Evolutionary conservation across 768 basidiomycete genomes (phyloP), one percentile per base, ranked within the genome.

Genomic region (Suillus paluster): DNA sequence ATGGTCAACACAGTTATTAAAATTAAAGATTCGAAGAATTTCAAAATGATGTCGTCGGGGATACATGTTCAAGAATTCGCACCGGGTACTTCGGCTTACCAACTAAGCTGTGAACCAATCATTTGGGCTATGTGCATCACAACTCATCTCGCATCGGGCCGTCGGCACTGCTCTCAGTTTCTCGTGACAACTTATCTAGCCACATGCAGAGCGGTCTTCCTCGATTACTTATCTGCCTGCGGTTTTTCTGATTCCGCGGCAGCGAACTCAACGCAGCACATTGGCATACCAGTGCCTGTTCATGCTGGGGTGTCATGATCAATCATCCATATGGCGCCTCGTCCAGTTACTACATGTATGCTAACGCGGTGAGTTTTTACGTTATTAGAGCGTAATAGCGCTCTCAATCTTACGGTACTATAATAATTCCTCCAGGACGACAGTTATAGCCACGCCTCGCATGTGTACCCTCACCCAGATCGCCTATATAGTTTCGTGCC

Each of bases 241-340:
- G 10, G 23, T 17, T 38, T 17, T 7, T 25, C 23, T 36, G 52
- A 54, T 12, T 5, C 53, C 53, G 53, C 17, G 15, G 17, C 53
- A 53, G 34, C n/a, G 21, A 38, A 25, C 53, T 17, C 23, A 25
- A 25, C 14, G 52, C 10, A 49, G 17, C 48, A 30, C 27, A 5
- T 19, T 33, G 30, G 33, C 49, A 19, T 27, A 49, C 27, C 5
- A 19, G 30, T 50, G 17, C 54, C 23, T 11, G 23, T 41, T 39
- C 54, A 55, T 55, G 54, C 54, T 55, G 54, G 54, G 38, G 10
- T 38, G 6, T 61, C 64, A 72, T 45, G 63, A 75, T 73, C 66
- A 73, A 67, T 59, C 72, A 73, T 63, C 72, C 72, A 17, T 73
- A 73, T 39, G 70, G 62, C 41, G 66, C 71, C 50, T 62, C 73